phyloP scores from a whole-genome alignment of 2,329 filamentous ascomycete genomes.

The Cladophialophora bantiana region DNA sequence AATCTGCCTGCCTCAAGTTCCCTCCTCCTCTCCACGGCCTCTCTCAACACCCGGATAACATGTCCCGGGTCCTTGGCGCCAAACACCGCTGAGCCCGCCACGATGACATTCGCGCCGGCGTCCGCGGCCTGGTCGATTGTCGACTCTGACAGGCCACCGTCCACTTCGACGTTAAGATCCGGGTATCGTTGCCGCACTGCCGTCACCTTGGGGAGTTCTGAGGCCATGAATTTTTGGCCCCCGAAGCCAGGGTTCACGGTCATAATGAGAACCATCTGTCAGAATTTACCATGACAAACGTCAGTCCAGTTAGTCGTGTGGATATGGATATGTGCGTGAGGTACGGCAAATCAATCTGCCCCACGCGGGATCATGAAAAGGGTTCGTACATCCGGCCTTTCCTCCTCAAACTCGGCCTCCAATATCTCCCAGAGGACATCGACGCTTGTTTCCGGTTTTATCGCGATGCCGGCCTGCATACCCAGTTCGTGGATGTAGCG shows the following conservation, averaged over 20 bases:
- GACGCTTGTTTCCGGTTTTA: constrained; percentile 90
- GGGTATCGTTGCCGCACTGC: constrained; percentile 85
- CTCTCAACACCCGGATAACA: constrained; percentile 81
- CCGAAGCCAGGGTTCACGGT: constrained; percentile 97
- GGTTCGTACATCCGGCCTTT: constrained; percentile 78
- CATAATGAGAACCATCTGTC: constrained; percentile 97
- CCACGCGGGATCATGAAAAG: too few species aligned
- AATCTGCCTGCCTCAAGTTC: constrained; percentile 24
- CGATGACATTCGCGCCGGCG: constrained; percentile 96
- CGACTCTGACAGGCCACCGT: constrained; percentile 84
- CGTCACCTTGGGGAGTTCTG: constrained; percentile 90
- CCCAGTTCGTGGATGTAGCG: constrained; percentile 87
- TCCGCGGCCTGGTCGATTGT: constrained; percentile 95
- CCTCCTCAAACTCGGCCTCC: constrained; percentile 73
- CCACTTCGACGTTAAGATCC: constrained; percentile 94
- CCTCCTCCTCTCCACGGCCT: constrained; percentile 73
- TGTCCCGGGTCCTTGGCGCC: constrained; percentile 86
- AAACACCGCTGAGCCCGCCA: constrained; percentile 95
- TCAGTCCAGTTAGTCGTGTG: neutral
- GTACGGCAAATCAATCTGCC: too few species aligned
- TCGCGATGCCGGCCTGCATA: constrained; percentile 90
- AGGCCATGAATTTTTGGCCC: constrained; percentile 97
- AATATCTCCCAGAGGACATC: constrained; percentile 92
- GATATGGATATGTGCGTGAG: neutral
- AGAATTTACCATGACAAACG: neutral